phyloP scores from a whole-genome alignment of 495 filamentous ascomycete genomes.

The Amniculicola lignicola region DNA sequence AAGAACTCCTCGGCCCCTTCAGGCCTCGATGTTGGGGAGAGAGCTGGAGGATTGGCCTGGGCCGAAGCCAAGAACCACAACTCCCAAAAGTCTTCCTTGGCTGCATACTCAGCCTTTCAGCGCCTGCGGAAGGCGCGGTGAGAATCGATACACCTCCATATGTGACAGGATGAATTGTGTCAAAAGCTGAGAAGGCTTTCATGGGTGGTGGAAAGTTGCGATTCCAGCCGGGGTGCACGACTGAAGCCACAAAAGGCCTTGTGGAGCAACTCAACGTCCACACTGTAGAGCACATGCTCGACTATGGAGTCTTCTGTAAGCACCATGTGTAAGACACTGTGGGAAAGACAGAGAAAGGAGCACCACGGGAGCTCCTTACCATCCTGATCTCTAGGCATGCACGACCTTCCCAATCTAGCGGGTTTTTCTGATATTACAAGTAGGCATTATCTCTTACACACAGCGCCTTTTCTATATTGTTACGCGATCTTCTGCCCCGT shows the following conservation, averaged over 20 bases:
- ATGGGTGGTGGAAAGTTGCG: not conserved
- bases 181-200: not conserved
- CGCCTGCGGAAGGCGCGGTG: not conserved
- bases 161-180: not conserved
- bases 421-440: not conserved
- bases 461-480: conserved; percentile 9
- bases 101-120: no score
- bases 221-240: conserved; percentile 14
- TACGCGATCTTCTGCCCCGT: not conserved
- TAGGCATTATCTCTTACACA: not conserved
- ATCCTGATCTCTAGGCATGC: not conserved
- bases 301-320: not conserved
- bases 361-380: not conserved
- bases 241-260: conserved; percentile 14
- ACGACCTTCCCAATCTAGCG: not conserved
- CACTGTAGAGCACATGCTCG: not conserved
- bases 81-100: no score
- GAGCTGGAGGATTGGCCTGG: no score
- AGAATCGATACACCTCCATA: not conserved
- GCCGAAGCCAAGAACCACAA: no score
- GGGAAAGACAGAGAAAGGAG: not conserved
- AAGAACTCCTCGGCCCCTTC: no score
- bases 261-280: conserved; percentile 23
- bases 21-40: no score
- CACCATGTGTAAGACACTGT: not conserved